Conservation (phyloP, 192 early-diverging fungal genomes). For the Borealophlyctis nickersoniae region DNA sequence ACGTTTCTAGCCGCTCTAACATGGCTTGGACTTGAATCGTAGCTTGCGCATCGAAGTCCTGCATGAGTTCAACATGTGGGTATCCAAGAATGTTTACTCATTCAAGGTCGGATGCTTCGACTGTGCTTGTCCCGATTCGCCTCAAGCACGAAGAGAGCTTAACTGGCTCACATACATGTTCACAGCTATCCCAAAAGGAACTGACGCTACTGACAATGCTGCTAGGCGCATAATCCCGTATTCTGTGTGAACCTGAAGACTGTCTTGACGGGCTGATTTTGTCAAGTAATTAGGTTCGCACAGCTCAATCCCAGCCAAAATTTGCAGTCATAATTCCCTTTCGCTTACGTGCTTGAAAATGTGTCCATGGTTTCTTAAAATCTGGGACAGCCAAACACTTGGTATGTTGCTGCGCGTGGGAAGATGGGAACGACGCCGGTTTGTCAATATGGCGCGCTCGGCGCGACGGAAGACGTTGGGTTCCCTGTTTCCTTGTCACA, state of each 20-base stretch:
- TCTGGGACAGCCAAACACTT: too few species aligned
- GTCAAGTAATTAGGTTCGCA: too few species aligned
- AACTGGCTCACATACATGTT: conserved; percentile 16
- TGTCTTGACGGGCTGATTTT: conserved; percentile 14
- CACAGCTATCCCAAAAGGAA: conserved; percentile 31
- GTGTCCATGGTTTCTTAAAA: too few species aligned
- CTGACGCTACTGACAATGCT: conserved; percentile 35
- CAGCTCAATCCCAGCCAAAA: too few species aligned
- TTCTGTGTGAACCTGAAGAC: conserved; percentile 20
- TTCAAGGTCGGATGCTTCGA: background rate
- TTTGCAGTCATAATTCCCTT: too few species aligned
- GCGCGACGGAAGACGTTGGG: too few species aligned
- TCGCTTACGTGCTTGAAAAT: too few species aligned
- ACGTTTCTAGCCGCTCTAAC: conserved; percentile 37
- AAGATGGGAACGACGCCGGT: too few species aligned
- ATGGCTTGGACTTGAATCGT: conserved; percentile 33
- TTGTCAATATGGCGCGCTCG: too few species aligned
- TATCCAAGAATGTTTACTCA: background rate
- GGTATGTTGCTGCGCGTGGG: too few species aligned
- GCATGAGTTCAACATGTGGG: conserved; percentile 5
- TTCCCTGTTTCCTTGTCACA: too few species aligned
- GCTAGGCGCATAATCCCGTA: conserved; percentile 31
- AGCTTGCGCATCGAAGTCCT: conserved; percentile 40
- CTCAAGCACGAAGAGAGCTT: background rate
- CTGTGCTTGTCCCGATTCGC: background rate